Evolutionary conservation across 345 rosid genomes (phyloP), one percentile per base, ranked within the genome.

Genomic region (Linum trigynum): DNA sequence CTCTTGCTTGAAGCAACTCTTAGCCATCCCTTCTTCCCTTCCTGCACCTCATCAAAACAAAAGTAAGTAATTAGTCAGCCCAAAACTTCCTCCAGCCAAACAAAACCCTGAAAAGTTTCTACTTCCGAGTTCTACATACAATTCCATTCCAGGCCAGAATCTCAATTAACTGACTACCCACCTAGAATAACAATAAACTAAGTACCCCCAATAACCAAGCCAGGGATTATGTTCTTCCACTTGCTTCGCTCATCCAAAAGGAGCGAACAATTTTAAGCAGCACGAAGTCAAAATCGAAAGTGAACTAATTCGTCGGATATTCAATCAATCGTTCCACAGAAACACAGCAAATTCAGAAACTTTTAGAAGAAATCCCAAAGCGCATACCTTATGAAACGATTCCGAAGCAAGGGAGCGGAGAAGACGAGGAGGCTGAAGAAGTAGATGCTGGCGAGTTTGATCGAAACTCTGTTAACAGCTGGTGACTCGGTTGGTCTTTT

Each of bases 1-100:
- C 83, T 91, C 98, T 76, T 87, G 95, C 85, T 89, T 91, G 85
- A 91, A 89, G 79, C 84, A 80, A 73, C 92, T 83, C 79, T 81
- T 87, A 32, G 90, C 82, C 98, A 91, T 91, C 73, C 48, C 69
- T 71, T 71, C 84, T 79, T 75, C 57, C 73, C 48, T 67, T 71
- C 73, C 84, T 79, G 76, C 57, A 67, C 55, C 65, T 5, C 8
- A 73, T 42, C 53, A 67, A 62, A 72, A 67, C 9, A 35, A 57
- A 57, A 60, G 36, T 15, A 66, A 58, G 51, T 12, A 56, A 69
- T 42, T 14, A 11, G 14, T 2, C 14, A 5, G 53, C 2, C 53
- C 53, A 48, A 3, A 48, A 48, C 53, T 48, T 9, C 32, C 32
- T 23, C 38, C 37, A 8, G 9, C 15, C 15, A 1, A 41, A 41